phyloP scores from a whole-genome alignment of 2,329 filamentous ascomycete species.

The Penicillium olsonii region DNA sequence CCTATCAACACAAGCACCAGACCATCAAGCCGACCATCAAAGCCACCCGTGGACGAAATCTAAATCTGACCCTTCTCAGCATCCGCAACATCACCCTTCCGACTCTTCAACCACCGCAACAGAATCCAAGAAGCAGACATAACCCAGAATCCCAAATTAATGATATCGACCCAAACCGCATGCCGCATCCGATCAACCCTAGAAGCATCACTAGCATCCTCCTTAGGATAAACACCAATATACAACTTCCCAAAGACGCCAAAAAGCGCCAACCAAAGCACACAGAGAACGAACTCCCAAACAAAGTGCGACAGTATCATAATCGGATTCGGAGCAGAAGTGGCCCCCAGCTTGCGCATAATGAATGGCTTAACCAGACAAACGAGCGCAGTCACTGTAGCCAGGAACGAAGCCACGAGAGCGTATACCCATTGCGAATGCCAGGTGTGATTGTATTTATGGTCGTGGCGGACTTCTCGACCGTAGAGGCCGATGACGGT shows the following conservation, averaged over 20 bases:
- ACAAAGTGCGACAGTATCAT: slow-evolving; percentile 54
- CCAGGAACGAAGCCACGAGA: slow-evolving; percentile 66
- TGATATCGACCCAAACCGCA: slow-evolving; percentile 80
- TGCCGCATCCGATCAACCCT: slow-evolving; percentile 75
- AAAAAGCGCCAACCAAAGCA: slow-evolving; percentile 80
- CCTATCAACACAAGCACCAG: not conserved
- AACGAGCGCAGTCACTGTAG: slow-evolving; percentile 63
- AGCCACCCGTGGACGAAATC: not conserved
- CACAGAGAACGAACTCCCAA: slow-evolving; percentile 71
- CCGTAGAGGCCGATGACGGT: slow-evolving; percentile 79
- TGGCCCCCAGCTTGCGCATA: slow-evolving; percentile 20
- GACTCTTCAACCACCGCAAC: slow-evolving; percentile 37
- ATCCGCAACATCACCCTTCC: slow-evolving; percentile 17
- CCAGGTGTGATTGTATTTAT: slow-evolving; percentile 52
- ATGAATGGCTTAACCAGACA: slow-evolving; percentile 65
- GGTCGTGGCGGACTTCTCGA: slow-evolving; percentile 55
- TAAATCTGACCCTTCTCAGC: slow-evolving; percentile 21
- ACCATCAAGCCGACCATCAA: slow-evolving; percentile 1
- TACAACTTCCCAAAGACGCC: slow-evolving; percentile 82
- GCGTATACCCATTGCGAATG: slow-evolving; percentile 80
- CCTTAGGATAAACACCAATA: slow-evolving; percentile 62
- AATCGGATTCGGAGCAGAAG: slow-evolving; percentile 19
- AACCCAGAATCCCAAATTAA: slow-evolving; percentile 75
- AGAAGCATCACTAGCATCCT: slow-evolving; percentile 11
- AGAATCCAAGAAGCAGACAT: slow-evolving; percentile 53